Evolutionary conservation across 495 filamentous ascomycete genomes (phyloP), one percentile per base, ranked within the genome.

Genomic region (Xanthoparmelia taractica): DNA sequence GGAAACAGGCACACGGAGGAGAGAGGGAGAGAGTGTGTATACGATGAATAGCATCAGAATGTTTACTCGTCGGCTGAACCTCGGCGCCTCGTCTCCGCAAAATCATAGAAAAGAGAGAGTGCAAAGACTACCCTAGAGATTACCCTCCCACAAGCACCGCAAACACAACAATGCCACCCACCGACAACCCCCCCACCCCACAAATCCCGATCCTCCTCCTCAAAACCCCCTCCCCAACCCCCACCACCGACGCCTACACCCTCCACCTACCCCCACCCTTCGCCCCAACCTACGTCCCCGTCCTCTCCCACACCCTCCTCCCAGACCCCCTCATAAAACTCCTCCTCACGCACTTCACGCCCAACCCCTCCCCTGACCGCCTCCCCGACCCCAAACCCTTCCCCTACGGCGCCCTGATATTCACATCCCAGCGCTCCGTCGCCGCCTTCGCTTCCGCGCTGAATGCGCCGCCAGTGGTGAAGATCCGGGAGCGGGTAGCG

Each of bases 391-490:
- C 33, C 34, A 10, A 1, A 36, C 50, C 29, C 54, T 68, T 41
- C 66, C 61, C 57, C 58, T 70, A 64, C 47, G 72, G 72, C 41
- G 67, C 67, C 38, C 68, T 78, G 1, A 60, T 64, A 23, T 95
- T 98, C 73, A 98, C 94, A 1, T 96, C 90, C 23, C 95, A 97
- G 71, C 84, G 95, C 25, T 89, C 94, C 8, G 94, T 96, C 15
- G 94, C 67, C 65, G 71, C 69, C 68, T 63, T 65, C 63, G 59
- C 64, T 41, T 45, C 52, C 48, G 55, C 63, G 12, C 25, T 71
- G 25, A 60, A 63, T 59, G 29, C 59, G 61, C 33, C 66, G 43
- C 47, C 36, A 15, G 12, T 61, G 59, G 57, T 41, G 48, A 27
- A 15, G n/a, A 57, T 58, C 58, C 61, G 70, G 74, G 58, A 66